phyloP scores from a whole-genome alignment of 2,329 filamentous ascomycete genomes.

The Exophiala spinifera region DNA sequence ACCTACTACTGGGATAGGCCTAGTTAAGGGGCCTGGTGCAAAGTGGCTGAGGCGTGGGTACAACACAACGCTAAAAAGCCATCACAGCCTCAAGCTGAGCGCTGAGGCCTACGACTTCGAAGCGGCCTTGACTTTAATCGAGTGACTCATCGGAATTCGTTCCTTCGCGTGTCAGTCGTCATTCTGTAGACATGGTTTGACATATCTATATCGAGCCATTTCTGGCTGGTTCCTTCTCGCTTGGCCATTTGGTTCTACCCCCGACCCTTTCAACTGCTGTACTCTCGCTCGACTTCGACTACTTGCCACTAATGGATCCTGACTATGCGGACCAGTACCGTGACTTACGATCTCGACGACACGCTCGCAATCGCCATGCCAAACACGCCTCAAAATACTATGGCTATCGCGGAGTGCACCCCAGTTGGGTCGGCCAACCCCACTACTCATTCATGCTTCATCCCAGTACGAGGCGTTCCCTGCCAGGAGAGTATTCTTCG shows the following conservation, averaged over 20 bases:
- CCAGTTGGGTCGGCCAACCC: slow-evolving; percentile 21
- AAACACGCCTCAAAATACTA: slow-evolving; percentile 25
- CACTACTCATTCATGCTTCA: neutral
- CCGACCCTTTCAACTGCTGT: too few species aligned
- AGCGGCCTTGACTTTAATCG: neutral
- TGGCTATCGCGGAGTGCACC: slow-evolving; percentile 22
- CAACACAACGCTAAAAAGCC: too few species aligned
- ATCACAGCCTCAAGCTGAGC: neutral
- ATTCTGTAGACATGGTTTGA: too few species aligned
- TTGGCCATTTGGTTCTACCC: too few species aligned
- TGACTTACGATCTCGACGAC: slow-evolving; percentile 18
- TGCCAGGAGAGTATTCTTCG: neutral
- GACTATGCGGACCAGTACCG: neutral
- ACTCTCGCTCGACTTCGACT: too few species aligned
- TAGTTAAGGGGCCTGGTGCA: too few species aligned
- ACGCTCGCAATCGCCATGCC: slow-evolving; percentile 8
- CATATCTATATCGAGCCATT: too few species aligned
- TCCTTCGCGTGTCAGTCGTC: too few species aligned
- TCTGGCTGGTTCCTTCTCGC: too few species aligned
- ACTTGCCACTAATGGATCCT: too few species aligned
- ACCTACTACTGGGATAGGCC: too few species aligned
- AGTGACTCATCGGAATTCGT: neutral
- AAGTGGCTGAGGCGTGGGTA: too few species aligned
- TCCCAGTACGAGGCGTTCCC: neutral
- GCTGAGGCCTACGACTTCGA: neutral